phyloP scores from a whole-genome alignment of 1,284 basidiomycete genomes.

The Calocybe gambosa region DNA sequence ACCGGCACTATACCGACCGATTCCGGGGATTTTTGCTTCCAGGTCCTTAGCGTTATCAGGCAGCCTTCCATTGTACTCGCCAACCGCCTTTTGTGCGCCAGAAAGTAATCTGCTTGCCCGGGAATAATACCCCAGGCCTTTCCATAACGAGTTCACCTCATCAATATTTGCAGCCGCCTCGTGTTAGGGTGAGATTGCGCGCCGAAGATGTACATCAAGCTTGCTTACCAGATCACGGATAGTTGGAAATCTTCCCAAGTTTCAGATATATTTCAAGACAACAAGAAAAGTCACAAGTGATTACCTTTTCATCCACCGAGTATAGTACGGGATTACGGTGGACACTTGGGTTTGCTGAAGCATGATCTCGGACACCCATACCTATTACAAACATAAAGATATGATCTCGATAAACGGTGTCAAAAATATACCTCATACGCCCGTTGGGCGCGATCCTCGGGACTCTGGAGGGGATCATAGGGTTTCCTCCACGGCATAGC shows the following conservation, averaged over 20 bases:
- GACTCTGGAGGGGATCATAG: conserved; percentile 45
- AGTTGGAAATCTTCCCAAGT: conserved; percentile 32
- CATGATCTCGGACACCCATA: conserved; percentile 94
- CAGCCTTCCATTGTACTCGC: conserved; percentile 62
- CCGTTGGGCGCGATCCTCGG: conserved; percentile 57
- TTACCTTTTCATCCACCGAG: conserved; percentile 76
- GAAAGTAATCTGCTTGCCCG: conserved; percentile 75
- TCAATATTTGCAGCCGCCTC: conserved; percentile 74
- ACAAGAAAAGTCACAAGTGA: conserved; percentile 20
- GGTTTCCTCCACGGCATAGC: conserved; percentile 86
- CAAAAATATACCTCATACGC: conserved; percentile 63
- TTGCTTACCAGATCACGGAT: conserved; percentile 62
- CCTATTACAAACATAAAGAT: conserved; percentile 35
- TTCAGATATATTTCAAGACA: conserved; percentile 6
- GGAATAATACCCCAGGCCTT: conserved; percentile 88
- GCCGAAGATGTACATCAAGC: conserved; percentile 15
- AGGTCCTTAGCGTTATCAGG: conserved; percentile 78
- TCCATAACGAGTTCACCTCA: conserved; percentile 85
- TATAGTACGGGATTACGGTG: conserved; percentile 89
- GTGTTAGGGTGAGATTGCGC: neutral
- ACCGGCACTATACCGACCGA: conserved; percentile 88
- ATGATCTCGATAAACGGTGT: neutral
- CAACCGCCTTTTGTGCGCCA: conserved; percentile 74
- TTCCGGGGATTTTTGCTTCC: conserved; percentile 82
- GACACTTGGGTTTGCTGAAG: conserved; percentile 92